Evolutionary conservation across 2,329 filamentous ascomycete genomes (phyloP).

Genomic region (Phaeomoniella chlamydospora): DNA sequence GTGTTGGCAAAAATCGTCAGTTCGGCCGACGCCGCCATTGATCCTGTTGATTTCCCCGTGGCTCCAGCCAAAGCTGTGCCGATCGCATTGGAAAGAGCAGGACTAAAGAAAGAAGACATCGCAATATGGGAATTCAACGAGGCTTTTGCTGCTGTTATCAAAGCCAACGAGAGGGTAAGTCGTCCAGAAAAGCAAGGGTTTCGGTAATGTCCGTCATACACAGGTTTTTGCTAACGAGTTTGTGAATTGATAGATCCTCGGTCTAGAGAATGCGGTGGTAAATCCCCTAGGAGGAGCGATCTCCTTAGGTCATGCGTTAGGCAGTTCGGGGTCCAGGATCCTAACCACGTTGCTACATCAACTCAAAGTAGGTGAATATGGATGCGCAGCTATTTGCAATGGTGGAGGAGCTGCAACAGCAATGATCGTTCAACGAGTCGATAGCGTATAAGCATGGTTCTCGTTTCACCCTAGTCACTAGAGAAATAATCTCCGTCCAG

Average conservation of each 20-base stretch:
- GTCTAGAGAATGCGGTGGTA: conserved; percentile 62
- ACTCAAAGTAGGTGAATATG: conserved; percentile 82
- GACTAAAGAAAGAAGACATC: conserved; percentile 82
- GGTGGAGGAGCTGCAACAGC: conserved; percentile 87
- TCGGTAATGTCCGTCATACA: no score
- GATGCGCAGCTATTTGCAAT: conserved; percentile 92
- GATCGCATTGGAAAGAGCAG: conserved; percentile 73
- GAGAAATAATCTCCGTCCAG: no score
- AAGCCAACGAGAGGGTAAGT: conserved; percentile 76
- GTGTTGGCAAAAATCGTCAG: conserved; percentile 79
- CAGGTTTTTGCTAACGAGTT: no score
- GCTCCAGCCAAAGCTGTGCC: conserved; percentile 88
- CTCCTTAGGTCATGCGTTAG: conserved; percentile 78
- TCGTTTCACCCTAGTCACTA: no score
- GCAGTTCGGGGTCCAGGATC: conserved; percentile 86
- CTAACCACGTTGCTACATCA: conserved; percentile 83
- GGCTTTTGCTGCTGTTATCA: conserved; percentile 89
- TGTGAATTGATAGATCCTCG: conserved; percentile 47
- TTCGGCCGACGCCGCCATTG: conserved; percentile 78
- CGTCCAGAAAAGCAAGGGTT: no score
- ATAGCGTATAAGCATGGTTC: conserved; percentile 26
- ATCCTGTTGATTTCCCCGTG: conserved; percentile 85
- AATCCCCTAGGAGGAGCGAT: conserved; percentile 88
- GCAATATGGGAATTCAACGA: conserved; percentile 98
- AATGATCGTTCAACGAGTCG: conserved; percentile 75